Base-by-base conservation (phyloP, 306 rosid genomes). In the Cucurbita pepo region DNA sequence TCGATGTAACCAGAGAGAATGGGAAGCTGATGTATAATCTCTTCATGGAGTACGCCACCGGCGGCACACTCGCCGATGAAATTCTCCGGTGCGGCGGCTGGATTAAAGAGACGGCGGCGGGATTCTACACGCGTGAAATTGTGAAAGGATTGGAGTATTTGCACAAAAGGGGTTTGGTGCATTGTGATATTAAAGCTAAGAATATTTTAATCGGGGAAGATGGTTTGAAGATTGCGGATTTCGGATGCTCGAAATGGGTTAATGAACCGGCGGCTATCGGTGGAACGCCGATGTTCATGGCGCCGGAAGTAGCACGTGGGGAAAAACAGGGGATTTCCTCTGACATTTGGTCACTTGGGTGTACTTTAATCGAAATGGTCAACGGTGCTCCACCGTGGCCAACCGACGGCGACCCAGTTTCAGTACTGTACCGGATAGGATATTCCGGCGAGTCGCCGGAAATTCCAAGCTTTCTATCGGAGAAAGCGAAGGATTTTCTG, bases 321-420 rank as follows among this genome's bases (percentile, higher is more conserved):
- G 91, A 85, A 38, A 88, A 84, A 38, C 99, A 95, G 82, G 86
- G 88, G 22, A 82, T 65, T 63, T 65, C 91, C 51, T 56, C 90
- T 79, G 99, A 95, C 58, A 76, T 95, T 8, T 95, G 99, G 99
- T 85, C 95, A 63, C 89, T 95, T 51, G 97, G 97, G 30, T 95
- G 96, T 52, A 89, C 96, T 4, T 21, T 95, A 34, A 83, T 95
- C 40, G 99, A 95, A 82, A 86, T 95, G 91, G 86, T 83, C 2
- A 84, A 79, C 0, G 88, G 91, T 5, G 76, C 61, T 34, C 58
- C 88, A 16, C 96, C 96, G 11, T 91, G 97, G 97, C 81, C 91
- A 15, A 79, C 74, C 75, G 66, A 76, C 60, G 80, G 22, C 8
- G 82, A 88, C 81, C 95, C 94, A 1, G 78, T 88, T 64, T 77